phyloP scores from a whole-genome alignment of 768 basidiomycete species.

The Leccinum ochraceum region DNA sequence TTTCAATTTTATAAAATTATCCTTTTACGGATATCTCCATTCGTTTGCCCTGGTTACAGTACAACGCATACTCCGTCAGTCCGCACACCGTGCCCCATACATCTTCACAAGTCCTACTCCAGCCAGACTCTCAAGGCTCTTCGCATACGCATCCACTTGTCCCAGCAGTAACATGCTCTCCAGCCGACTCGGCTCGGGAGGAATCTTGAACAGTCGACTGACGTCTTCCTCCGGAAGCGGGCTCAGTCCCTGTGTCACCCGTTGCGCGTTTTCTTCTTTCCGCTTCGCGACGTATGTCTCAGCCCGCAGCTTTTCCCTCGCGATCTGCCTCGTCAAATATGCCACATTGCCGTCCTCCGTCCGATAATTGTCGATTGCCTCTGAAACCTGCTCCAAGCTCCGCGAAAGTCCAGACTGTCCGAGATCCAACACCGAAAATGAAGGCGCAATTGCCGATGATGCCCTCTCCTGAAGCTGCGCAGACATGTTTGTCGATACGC shows the following conservation, averaged over 20 bases:
- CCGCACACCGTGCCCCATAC: conserved; percentile 62
- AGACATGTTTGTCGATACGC: conserved; percentile 37
- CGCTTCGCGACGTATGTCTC: conserved; percentile 82
- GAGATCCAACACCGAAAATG: conserved; percentile 70
- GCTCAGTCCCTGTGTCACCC: conserved; percentile 79
- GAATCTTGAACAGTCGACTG: conserved; percentile 82
- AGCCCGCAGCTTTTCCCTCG: conserved; percentile 77
- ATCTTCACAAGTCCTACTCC: conserved; percentile 75
- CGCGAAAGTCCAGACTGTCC: conserved; percentile 67
- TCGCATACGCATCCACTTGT: conserved; percentile 84
- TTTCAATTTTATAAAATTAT: background rate
- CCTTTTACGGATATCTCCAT: background rate
- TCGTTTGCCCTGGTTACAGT: background rate
- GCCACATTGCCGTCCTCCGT: conserved; percentile 93
- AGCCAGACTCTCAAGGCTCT: conserved; percentile 67
- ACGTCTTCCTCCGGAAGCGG: conserved; percentile 90
- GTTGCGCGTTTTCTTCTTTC: conserved; percentile 81
- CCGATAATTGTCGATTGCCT: conserved; percentile 81
- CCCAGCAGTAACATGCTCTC: conserved; percentile 86
- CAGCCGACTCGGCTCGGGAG: conserved; percentile 83
- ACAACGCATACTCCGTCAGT: background rate
- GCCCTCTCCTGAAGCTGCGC: conserved; percentile 40
- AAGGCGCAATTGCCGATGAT: conserved; percentile 50
- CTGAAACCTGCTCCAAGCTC: conserved; percentile 83
- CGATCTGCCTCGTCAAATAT: conserved; percentile 85